Percentiles rank a stretch among this genome's conserved stretches.
Evolutionary conservation across 202 grass and related monocot genomes (phyloP).

Genomic region (Brachypodium distachyon): DNA sequence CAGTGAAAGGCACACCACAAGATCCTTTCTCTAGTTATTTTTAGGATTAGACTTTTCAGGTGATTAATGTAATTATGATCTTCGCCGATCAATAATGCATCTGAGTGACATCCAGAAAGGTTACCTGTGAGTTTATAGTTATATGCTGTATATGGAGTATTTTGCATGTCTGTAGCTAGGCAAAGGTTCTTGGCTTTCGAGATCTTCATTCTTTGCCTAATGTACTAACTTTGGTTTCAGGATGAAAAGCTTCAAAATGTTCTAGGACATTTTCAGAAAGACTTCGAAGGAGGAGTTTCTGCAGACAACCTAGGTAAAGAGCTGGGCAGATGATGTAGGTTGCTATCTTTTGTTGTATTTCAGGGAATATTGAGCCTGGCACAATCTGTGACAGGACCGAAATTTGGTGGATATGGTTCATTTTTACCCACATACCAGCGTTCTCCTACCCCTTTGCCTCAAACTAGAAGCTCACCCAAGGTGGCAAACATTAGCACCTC

Average conservation of each 20-base stretch:
- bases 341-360: not conserved
- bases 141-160: not conserved
- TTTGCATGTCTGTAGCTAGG: not conserved
- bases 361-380: not conserved
- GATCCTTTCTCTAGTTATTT: not conserved
- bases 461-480: conserved; percentile 34
- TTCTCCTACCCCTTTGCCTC: conserved; percentile 50
- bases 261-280: conserved; percentile 71
- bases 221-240: conserved; percentile 15
- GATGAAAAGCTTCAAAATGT: conserved; percentile 66
- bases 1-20: not conserved
- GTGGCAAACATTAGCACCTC: conserved; percentile 18
- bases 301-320: conserved; percentile 74
- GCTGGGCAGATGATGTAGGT: not conserved
- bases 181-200: not conserved
- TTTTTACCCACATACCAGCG: conserved; percentile 67
- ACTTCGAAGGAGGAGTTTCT: conserved; percentile 66
- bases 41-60: not conserved
- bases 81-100: not conserved
- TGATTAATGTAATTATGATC: not conserved
- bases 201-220: not conserved
- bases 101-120: not conserved
- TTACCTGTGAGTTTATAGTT: not conserved
- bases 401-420: conserved; percentile 87
- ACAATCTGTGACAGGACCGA: conserved; percentile 51